A percentile compares a stretch with the other conserved stretches of the same genome.
Evolutionary conservation across 2,329 filamentous ascomycete species (phyloP).

Genomic region (Stagonosporopsis rhizophila): DNA sequence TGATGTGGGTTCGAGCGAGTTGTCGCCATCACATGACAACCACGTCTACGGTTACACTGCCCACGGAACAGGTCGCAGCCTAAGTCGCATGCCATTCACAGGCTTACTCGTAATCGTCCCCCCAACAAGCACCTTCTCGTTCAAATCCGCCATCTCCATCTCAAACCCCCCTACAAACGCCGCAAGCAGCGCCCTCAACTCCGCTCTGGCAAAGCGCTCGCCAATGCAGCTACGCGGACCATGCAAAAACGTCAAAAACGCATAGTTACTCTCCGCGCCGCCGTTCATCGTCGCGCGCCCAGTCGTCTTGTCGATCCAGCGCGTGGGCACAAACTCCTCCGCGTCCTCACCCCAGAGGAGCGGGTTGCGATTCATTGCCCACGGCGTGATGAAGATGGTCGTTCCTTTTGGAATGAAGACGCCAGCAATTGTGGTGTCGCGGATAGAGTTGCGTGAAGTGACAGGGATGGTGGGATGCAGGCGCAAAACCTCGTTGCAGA

Average conservation of each 20-base stretch:
- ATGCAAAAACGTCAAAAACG: slow-evolving; percentile 54
- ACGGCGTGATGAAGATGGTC: slow-evolving; percentile 48
- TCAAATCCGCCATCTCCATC: slow-evolving; percentile 43
- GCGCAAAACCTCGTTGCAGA: slow-evolving; percentile 54
- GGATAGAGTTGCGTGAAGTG: slow-evolving; percentile 40
- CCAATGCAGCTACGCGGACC: slow-evolving; percentile 51
- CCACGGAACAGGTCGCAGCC: slow-evolving; percentile 37
- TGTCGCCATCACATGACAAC: background rate
- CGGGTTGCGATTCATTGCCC: slow-evolving; percentile 54
- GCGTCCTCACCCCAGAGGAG: slow-evolving; percentile 53
- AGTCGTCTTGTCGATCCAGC: slow-evolving; percentile 53
- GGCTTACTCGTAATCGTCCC: slow-evolving; percentile 51
- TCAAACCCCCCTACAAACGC: slow-evolving; percentile 46
- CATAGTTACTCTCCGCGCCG: slow-evolving; percentile 49
- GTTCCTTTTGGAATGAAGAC: slow-evolving; percentile 51
- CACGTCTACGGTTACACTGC: background rate
- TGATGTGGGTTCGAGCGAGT: background rate
- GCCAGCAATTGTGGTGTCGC: slow-evolving; percentile 43
- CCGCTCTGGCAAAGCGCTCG: slow-evolving; percentile 48
- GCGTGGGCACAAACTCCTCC: slow-evolving; percentile 52
- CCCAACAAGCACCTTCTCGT: slow-evolving; percentile 38
- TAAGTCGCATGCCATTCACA: slow-evolving; percentile 48
- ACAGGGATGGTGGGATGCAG: slow-evolving; percentile 50
- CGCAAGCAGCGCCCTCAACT: slow-evolving; percentile 47
- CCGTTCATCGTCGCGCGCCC: slow-evolving; percentile 52